These are phyloP conservation scores for Erigeron philadelphicus DNA, from an alignment of 140 eudicot species.

Conservation along the genomic window DNA sequence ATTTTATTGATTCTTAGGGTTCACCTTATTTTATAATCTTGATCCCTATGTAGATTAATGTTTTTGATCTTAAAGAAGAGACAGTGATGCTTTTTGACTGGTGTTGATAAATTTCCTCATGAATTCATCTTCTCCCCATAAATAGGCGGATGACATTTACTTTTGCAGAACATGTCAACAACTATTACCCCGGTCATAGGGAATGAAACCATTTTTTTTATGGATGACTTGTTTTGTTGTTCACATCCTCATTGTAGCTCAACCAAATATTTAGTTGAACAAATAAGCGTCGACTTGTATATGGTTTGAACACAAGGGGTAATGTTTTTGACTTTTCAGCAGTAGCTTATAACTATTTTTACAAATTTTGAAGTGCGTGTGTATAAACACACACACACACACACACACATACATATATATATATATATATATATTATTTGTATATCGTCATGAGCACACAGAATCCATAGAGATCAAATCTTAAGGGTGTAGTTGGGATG, in stretches of 20 bases:
- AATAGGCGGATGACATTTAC: background rate
- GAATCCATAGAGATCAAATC: no score
- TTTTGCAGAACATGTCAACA: background rate
- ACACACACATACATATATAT: no score
- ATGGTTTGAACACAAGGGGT: no score
- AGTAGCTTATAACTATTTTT: no score
- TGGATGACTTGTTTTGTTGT: background rate
- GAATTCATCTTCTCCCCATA: background rate
- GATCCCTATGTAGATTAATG: background rate
- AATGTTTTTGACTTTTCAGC: no score
- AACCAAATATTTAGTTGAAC: background rate
- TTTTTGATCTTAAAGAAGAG: background rate
- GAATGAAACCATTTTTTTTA: no score
- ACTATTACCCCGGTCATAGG: background rate
- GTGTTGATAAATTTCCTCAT: no score
- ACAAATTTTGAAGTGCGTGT: no score
- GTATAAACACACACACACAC: no score
- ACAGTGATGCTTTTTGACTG: background rate
- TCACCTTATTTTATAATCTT: background rate
- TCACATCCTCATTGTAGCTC: background rate
- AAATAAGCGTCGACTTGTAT: background rate
- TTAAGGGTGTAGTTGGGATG: no score
- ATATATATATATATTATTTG: no score
- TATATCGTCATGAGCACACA: no score
- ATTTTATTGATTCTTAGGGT: conserved; percentile 1